Evolutionary conservation across 2,329 filamentous ascomycete genomes (phyloP).

Genomic region (Grosmannia huntii): DNA sequence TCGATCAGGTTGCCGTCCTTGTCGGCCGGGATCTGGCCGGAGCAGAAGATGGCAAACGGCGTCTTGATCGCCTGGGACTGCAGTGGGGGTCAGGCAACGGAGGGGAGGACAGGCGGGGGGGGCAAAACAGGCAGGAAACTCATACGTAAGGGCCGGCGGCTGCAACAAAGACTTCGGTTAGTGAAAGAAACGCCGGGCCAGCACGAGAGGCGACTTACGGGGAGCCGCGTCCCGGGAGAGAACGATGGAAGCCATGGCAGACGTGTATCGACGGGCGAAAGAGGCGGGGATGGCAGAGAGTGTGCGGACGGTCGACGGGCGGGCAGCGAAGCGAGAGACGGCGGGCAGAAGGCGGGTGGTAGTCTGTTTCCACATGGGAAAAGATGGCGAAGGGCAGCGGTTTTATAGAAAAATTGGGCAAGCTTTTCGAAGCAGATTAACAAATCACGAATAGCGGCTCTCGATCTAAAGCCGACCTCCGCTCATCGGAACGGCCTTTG

Average conservation of each 20-base stretch:
- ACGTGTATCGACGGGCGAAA: conserved; percentile 10
- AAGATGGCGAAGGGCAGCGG: not conserved
- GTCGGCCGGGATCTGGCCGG: conserved; percentile 56
- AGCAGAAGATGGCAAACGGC: conserved; percentile 52
- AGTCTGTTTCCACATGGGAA: conserved; percentile 6
- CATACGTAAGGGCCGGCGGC: conserved; percentile 53
- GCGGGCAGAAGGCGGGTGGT: conserved; percentile 1
- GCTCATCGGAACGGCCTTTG: not conserved
- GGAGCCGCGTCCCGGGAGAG: conserved; percentile 47
- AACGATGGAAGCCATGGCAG: conserved; percentile 33
- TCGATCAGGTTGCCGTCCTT: conserved; percentile 41
- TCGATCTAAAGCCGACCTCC: not conserved
- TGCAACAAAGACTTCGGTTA: conserved; percentile 16
- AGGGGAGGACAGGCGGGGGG: not conserved
- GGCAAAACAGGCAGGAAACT: conserved; percentile 1
- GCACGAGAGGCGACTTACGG: conserved; percentile 28
- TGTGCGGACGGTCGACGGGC: not conserved
- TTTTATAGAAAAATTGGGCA: not conserved
- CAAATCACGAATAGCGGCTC: not conserved
- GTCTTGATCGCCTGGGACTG: conserved; percentile 52
- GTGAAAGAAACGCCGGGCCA: not conserved
- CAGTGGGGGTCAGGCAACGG: not conserved
- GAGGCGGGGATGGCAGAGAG: not conserved
- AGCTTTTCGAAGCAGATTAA: not conserved
- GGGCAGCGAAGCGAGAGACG: conserved; percentile 1